These are phyloP conservation scores for Adansonia rubrostipa DNA, from an alignment of 441 rosid genomes.

Conservation along the genomic window DNA sequence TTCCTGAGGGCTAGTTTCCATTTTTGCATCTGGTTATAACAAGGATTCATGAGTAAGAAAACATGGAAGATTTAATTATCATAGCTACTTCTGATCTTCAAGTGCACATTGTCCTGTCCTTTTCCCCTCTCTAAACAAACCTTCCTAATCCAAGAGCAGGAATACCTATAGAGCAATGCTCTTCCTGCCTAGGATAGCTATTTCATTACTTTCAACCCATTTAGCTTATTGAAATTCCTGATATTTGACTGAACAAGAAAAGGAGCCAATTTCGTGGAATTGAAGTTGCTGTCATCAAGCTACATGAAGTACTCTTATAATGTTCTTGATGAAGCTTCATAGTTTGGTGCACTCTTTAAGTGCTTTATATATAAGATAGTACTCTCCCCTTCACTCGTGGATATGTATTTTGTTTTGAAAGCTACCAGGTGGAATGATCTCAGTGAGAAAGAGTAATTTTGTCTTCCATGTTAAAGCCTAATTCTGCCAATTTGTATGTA, in stretches of 20 bases:
- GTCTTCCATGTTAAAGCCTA: neutral
- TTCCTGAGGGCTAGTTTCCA: neutral
- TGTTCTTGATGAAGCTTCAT: neutral
- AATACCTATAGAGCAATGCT: neutral
- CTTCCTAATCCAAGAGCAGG: neutral
- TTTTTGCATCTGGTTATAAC: neutral
- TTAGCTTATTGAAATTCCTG: neutral
- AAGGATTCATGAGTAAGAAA: neutral
- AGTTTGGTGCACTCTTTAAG: neutral
- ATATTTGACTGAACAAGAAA: neutral
- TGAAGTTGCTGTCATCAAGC: neutral
- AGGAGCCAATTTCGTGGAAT: no score
- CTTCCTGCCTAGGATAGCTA: neutral
- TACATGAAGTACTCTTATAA: neutral
- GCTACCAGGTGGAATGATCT: no score
- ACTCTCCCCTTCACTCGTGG: neutral
- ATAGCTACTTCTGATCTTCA: neutral
- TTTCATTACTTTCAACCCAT: neutral
- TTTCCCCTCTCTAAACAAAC: neutral
- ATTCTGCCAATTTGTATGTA: neutral
- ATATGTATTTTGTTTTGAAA: neutral
- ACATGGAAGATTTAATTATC: neutral
- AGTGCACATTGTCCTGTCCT: neutral
- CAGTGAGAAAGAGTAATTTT: no score
- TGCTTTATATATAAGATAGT: neutral